phyloP scores from a whole-genome alignment of 78 protist genomes.

The Cavenderia fasciculata region DNA sequence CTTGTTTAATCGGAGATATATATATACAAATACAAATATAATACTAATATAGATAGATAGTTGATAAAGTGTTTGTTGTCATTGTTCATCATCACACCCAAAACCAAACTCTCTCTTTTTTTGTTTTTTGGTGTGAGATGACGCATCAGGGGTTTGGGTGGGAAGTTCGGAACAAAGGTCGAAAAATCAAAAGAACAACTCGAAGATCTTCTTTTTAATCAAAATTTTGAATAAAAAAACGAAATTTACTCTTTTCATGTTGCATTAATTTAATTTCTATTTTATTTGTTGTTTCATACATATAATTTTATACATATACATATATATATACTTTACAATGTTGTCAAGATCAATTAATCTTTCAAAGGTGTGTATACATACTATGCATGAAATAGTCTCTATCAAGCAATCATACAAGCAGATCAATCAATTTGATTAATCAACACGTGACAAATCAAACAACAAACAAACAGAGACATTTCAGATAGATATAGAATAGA shows the following conservation, averaged over 20 bases:
- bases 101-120: too few species aligned
- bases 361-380: background rate
- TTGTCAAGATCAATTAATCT: slow-evolving; percentile 16
- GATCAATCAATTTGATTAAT: too few species aligned
- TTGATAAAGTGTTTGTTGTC: too few species aligned
- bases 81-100: too few species aligned
- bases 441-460: too few species aligned
- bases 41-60: too few species aligned
- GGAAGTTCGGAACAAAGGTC: background rate
- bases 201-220: background rate
- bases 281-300: background rate
- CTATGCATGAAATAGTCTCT: background rate
- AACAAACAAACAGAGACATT: too few species aligned
- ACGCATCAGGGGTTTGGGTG: background rate
- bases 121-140: too few species aligned
- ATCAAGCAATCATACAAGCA: too few species aligned
- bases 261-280: background rate
- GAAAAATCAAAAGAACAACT: background rate
- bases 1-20: too few species aligned
- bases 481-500: too few species aligned
- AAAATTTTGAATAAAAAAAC: background rate
- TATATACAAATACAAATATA: too few species aligned
- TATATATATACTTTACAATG: background rate
- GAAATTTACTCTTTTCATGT: background rate
- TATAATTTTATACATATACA: background rate